Conservation (phyloP, 495 filamentous ascomycete genomes). For the Mycothermus thermophilus region DNA sequence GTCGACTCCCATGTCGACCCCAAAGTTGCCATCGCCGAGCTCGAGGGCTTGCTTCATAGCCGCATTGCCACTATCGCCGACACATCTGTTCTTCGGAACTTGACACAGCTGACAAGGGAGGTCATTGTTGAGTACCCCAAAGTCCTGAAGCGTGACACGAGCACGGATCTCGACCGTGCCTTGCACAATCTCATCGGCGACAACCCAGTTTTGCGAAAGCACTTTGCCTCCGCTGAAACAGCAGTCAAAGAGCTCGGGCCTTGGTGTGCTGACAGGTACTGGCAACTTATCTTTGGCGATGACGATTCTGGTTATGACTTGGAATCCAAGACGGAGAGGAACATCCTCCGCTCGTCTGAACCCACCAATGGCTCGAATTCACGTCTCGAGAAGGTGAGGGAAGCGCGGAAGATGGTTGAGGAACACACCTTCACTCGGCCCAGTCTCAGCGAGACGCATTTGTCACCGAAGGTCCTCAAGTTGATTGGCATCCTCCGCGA, state of each 20-base stretch:
- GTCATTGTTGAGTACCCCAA: constrained; percentile 42
- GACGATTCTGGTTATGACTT: constrained; percentile 50
- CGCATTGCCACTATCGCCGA: constrained; percentile 75
- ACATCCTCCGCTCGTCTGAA: constrained; percentile 17
- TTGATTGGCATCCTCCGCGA: constrained; percentile 44
- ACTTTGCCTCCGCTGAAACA: constrained; percentile 43
- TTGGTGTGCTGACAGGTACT: constrained; percentile 80
- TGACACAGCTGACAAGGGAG: constrained; percentile 46
- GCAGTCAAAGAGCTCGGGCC: constrained; percentile 57
- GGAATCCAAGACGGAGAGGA: constrained; percentile 40
- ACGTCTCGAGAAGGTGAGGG: constrained; percentile 40
- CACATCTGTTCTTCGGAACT: constrained; percentile 41
- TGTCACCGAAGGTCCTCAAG: constrained; percentile 62
- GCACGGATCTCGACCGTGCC: constrained; percentile 48
- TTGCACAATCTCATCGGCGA: constrained; percentile 44
- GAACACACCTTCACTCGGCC: constrained; percentile 36
- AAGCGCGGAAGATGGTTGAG: constrained; percentile 45
- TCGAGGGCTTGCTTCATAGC: constrained; percentile 66
- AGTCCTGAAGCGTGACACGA: constrained; percentile 36
- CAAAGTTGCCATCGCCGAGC: constrained; percentile 53
- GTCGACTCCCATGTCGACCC: constrained; percentile 73
- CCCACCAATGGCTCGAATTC: constrained; percentile 31
- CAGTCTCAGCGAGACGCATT: constrained; percentile 20
- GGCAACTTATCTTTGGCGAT: constrained; percentile 57
- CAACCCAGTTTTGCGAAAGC: constrained; percentile 40